Evolutionary conservation across 306 rosid species (phyloP).

Genomic region (Purshia tridentata): DNA sequence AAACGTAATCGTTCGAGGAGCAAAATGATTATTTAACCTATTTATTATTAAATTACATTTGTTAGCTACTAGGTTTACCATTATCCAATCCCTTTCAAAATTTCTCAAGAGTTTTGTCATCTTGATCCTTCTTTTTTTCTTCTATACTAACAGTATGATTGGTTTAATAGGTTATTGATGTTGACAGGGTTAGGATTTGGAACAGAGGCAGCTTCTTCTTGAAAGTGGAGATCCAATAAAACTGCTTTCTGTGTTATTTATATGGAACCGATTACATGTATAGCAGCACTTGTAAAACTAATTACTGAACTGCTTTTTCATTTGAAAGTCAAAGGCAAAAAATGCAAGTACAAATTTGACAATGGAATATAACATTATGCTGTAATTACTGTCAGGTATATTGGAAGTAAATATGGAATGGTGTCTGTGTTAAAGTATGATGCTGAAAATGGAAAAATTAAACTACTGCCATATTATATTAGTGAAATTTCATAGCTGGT

Average conservation of each 20-base stretch:
- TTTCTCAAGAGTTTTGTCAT: constrained; percentile 3
- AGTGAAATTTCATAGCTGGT: constrained; percentile 72
- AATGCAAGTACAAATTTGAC: constrained; percentile 13
- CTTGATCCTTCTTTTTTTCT: constrained; percentile 16
- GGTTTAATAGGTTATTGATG: constrained; percentile 44
- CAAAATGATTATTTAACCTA: too few species aligned
- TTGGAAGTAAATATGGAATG: constrained; percentile 80
- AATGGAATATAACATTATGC: constrained; percentile 22
- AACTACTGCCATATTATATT: constrained; percentile 68
- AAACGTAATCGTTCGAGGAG: too few species aligned
- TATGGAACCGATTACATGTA: constrained; percentile 91
- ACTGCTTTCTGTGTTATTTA: constrained; percentile 80
- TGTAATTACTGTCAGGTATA: constrained; percentile 58
- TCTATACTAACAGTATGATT: constrained; percentile 19
- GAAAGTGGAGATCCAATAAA: constrained; percentile 81
- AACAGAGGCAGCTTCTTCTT: constrained; percentile 62
- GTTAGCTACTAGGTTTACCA: neutral
- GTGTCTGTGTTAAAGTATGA: constrained; percentile 63
- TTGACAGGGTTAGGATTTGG: constrained; percentile 93
- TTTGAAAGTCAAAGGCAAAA: constrained; percentile 16
- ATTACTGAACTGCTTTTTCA: constrained; percentile 22
- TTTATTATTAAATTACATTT: neutral
- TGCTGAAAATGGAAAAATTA: constrained; percentile 49
- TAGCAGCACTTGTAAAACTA: constrained; percentile 33
- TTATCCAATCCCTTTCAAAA: neutral